Conservation (phyloP, 148 eudicot genomes). For the Tetragonia tetragonoides region DNA sequence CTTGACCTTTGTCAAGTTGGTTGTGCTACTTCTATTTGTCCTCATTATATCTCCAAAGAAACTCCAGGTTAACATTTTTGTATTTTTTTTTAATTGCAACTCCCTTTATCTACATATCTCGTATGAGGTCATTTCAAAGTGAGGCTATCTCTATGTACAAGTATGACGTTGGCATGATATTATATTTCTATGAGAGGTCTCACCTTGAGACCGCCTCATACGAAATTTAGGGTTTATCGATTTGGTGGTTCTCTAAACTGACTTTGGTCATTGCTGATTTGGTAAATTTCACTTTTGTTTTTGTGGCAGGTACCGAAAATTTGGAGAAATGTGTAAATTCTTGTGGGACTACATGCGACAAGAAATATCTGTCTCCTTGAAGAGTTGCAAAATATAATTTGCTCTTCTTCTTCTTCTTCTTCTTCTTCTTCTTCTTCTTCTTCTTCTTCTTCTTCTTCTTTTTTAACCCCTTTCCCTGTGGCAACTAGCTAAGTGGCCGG, state of each 20-base stretch:
- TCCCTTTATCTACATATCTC: neutral
- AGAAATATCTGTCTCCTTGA: neutral
- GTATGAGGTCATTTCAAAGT: no score
- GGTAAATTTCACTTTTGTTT: neutral
- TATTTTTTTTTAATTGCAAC: neutral
- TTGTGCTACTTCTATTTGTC: neutral
- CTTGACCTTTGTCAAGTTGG: neutral
- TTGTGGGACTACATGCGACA: neutral
- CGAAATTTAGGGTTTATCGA: no score
- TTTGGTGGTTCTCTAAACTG: no score
- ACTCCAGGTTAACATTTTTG: neutral
- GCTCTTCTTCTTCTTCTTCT: no score
- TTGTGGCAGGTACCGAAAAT: neutral
- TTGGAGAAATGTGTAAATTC: neutral
- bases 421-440: no score
- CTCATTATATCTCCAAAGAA: neutral
- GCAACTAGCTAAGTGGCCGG: no score
- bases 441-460: no score
- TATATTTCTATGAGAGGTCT: no score
- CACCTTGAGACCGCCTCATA: no score
- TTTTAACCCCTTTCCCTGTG: neutral
- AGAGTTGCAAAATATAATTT: neutral
- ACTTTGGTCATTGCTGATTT: no score
- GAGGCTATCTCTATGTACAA: no score
- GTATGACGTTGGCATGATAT: no score